Conservation (phyloP, 805 yeast genomes). For the Hagleromyces aurorensis region DNA sequence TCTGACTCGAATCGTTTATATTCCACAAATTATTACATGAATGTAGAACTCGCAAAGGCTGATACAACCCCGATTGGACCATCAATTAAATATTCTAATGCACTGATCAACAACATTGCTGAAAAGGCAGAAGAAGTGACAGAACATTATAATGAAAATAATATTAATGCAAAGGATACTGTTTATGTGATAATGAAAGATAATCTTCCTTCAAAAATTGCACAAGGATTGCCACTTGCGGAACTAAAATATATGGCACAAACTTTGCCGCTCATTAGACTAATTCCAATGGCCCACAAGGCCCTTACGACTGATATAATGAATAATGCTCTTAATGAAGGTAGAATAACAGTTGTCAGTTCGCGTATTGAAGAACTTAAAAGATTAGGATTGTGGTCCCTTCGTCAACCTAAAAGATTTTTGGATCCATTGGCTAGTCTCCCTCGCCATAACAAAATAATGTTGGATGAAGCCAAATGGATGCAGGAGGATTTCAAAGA, state of each 20-base stretch:
- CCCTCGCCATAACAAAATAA: constrained; percentile 59
- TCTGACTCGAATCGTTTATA: too few relatives aligned
- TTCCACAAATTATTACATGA: constrained; percentile 6
- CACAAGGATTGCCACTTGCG: constrained; percentile 61
- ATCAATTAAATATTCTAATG: constrained; percentile 5
- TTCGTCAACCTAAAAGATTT: constrained; percentile 71
- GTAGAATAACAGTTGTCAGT: constrained; percentile 81
- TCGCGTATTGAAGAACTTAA: constrained; percentile 89
- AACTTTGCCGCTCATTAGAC: constrained; percentile 72
- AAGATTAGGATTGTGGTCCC: constrained; percentile 81
- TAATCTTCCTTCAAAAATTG: constrained; percentile 43
- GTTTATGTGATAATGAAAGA: constrained; percentile 44
- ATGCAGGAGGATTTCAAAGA: constrained; percentile 72
- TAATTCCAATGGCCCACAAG: constrained; percentile 81
- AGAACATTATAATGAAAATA: constrained; percentile 27
- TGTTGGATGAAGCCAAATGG: constrained; percentile 78
- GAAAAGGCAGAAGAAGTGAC: constrained; percentile 12
- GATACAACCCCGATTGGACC: constrained; percentile 14
- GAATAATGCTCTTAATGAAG: constrained; percentile 80
- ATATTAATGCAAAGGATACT: constrained; percentile 38
- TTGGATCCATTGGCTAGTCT: constrained; percentile 51
- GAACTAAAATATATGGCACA: constrained; percentile 84
- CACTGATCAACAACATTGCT: constrained; percentile 17
- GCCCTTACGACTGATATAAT: constrained; percentile 76
- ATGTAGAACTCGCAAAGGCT: constrained; percentile 10